Base-by-base conservation (phyloP, 75 land plant genomes). In the Pinus albicaulis region DNA sequence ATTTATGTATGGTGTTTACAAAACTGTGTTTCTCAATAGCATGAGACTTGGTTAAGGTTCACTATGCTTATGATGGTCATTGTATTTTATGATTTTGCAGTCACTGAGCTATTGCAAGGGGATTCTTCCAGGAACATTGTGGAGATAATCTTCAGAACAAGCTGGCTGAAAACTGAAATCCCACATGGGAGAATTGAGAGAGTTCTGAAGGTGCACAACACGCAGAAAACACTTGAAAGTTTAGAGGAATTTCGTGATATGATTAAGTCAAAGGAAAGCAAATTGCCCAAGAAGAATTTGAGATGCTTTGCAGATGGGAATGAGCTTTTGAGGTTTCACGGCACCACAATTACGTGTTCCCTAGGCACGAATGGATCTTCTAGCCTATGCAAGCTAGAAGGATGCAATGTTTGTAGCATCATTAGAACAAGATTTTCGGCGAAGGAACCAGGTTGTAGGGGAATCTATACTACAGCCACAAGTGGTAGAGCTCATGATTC, bases 81-180 rank as follows among this genome's bases (percentile, higher is more conserved):
- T 74, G 17, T 75, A n/a, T 78, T 23, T 31, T 76, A 57, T 71
- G 55, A 23, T 55, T 57, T 28, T 64, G 74, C 86, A 93, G 96
- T 92, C 58, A 88, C 97, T 38, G 95, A 92, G 73, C 91, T 94
- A 10, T 85, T 84, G 48, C 90, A 87, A 80, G 97, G 97, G 11
- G 95, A 94, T 68, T 94, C 97, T 11, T 94, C 97, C 3, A 88
- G 94, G 58, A 94, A 94, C 79, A 92, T 94, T 15, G 97, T 94
- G 17, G 97, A 94, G 79, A 94, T 94, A 15, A 94, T 94, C 53
- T 94, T 94, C 76, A 81, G 95, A 13, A 86, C 97, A 60, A 93
- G 94, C 89, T 91, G 90, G 96, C 24, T 86, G 57, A 89, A 85
- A 80, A 74, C 88, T 22, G 89, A 87, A 61, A 90, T 59, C 75